Percentiles rank a stretch among this genome's conserved stretches.
phyloP scores from a whole-genome alignment of 2,329 filamentous ascomycete genomes.

The Torrubiella hemipterigena region DNA sequence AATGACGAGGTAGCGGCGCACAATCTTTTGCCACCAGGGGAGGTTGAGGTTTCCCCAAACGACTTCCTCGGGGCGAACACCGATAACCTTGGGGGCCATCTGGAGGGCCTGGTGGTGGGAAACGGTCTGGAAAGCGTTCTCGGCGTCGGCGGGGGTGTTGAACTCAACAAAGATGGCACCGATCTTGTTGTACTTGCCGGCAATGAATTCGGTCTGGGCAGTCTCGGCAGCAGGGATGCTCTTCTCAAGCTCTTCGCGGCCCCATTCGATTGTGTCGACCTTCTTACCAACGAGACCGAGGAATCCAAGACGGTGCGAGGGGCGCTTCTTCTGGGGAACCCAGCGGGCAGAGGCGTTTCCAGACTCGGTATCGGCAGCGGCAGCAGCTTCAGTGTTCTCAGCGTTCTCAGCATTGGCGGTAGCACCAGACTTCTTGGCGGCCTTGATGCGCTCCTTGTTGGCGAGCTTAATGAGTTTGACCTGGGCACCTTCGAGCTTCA shows the following conservation, averaged over 20 bases:
- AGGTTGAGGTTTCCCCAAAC: slow-evolving; percentile 70
- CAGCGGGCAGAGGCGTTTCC: slow-evolving; percentile 53
- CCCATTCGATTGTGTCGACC: slow-evolving; percentile 84
- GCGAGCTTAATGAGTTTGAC: slow-evolving; percentile 62
- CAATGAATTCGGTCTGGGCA: slow-evolving; percentile 49
- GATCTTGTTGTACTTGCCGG: slow-evolving; percentile 50
- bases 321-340: slow-evolving; percentile 55
- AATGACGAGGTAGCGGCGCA: slow-evolving; percentile 53
- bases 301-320: slow-evolving; percentile 53
- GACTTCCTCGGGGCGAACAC: slow-evolving; percentile 67
- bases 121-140: slow-evolving; percentile 71
- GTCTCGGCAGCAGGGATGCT: slow-evolving; percentile 54
- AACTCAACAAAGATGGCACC: slow-evolving; percentile 92
- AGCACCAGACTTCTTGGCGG: slow-evolving; percentile 19
- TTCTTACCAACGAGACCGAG: slow-evolving; percentile 50
- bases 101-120: slow-evolving; percentile 71
- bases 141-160: slow-evolving; percentile 67
- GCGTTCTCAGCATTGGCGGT: slow-evolving; percentile 8
- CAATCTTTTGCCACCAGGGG: slow-evolving; percentile 62
- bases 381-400: slow-evolving; percentile 21
- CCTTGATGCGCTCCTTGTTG: slow-evolving; percentile 24
- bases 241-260: slow-evolving; percentile 42
- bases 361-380: slow-evolving; percentile 51
- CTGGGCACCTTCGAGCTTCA: slow-evolving; percentile 74
- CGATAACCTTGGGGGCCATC: slow-evolving; percentile 77